These are phyloP conservation scores for Talaromyces sp. DNA, from an alignment of 2,329 filamentous ascomycete genomes.

Conservation along the genomic window DNA sequence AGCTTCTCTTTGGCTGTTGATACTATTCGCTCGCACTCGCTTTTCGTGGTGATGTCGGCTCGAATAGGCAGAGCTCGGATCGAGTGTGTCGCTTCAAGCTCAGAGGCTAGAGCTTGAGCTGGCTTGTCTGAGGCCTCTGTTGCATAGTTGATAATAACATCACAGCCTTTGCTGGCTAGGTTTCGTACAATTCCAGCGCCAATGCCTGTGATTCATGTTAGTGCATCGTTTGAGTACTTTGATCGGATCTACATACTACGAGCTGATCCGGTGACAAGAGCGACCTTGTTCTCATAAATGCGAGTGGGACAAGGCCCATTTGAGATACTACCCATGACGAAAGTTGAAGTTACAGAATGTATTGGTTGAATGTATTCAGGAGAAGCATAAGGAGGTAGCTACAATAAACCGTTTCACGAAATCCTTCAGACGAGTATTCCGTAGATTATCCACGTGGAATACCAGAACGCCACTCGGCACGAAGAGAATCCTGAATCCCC, in stretches of 20 bases:
- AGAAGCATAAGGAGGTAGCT: no score
- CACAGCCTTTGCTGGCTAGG: constrained; percentile 63
- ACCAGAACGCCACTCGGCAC: no score
- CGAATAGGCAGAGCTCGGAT: neutral
- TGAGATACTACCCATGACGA: neutral
- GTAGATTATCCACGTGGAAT: no score
- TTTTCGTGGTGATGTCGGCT: neutral
- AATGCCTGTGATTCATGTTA: constrained; percentile 52
- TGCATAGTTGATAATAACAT: constrained; percentile 63
- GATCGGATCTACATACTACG: neutral
- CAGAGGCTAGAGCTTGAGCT: constrained; percentile 33
- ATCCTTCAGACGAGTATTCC: no score
- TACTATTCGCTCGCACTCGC: neutral
- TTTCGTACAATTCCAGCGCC: constrained; percentile 61
- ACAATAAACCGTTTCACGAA: no score
- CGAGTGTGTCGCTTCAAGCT: neutral
- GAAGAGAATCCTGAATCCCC: no score
- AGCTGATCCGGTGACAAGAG: constrained; percentile 3
- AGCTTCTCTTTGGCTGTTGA: neutral
- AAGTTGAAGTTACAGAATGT: neutral
- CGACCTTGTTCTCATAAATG: constrained; percentile 1
- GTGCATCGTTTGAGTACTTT: neutral
- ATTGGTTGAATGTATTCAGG: neutral
- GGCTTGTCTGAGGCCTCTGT: constrained; percentile 54
- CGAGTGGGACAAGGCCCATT: neutral